Evolutionary conservation across 768 basidiomycete genomes (phyloP).

Genomic region (Candolleomyces eurysporus): DNA sequence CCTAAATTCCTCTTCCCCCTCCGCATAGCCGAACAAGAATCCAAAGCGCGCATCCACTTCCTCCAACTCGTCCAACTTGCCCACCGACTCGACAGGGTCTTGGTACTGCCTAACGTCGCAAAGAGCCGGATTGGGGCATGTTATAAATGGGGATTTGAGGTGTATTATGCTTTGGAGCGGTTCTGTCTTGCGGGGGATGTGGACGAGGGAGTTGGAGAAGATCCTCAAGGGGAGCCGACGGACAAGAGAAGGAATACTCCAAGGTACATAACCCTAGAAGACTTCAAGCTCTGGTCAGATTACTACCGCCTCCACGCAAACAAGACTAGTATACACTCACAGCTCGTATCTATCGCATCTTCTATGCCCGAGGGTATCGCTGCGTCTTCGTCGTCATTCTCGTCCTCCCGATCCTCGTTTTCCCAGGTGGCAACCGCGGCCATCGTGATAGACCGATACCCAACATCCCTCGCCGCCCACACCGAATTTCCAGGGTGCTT

Average conservation of each 20-base stretch:
- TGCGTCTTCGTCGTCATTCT: background rate
- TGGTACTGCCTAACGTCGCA: slow-evolving; percentile 62
- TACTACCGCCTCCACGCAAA: background rate
- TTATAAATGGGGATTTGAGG: slow-evolving; percentile 43
- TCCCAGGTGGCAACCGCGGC: background rate
- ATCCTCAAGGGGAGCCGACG: background rate
- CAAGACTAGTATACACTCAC: background rate
- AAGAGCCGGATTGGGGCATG: slow-evolving; percentile 54
- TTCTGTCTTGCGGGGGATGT: slow-evolving; percentile 9
- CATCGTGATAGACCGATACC: slow-evolving; percentile 21
- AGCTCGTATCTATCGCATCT: background rate
- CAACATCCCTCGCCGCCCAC: slow-evolving; percentile 16
- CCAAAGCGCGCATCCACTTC: slow-evolving; percentile 56
- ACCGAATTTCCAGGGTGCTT: slow-evolving; percentile 23
- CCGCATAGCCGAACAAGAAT: slow-evolving; percentile 55
- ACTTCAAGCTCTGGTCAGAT: background rate
- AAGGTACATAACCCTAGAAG: slow-evolving; percentile 9
- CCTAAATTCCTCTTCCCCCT: slow-evolving; percentile 43
- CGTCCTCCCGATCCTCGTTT: too few species aligned
- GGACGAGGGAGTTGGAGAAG: slow-evolving; percentile 11
- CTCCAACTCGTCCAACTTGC: slow-evolving; percentile 51
- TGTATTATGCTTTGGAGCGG: slow-evolving; percentile 44
- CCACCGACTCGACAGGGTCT: slow-evolving; percentile 45
- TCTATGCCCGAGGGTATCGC: background rate
- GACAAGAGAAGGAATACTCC: background rate